Conservation (phyloP, 345 rosid genomes). For the Lenwebbia sp. region DNA sequence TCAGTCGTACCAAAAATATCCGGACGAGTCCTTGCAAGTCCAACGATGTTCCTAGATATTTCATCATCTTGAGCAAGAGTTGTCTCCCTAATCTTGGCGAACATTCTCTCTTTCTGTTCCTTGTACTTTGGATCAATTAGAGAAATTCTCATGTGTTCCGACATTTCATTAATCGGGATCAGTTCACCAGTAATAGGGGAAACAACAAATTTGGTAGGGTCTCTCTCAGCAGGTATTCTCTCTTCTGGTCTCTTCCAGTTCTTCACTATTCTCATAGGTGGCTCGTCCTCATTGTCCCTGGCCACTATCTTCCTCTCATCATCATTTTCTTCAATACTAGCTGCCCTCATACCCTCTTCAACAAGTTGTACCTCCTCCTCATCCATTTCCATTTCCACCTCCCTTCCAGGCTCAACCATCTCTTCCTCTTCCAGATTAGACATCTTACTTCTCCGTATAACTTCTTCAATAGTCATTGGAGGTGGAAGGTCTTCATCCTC, state of each 20-base stretch:
- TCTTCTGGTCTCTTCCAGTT: constrained; percentile 97
- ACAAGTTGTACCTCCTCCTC: constrained; percentile 89
- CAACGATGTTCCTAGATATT: constrained; percentile 79
- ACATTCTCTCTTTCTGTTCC: constrained; percentile 93
- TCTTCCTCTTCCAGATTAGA: constrained; percentile 61
- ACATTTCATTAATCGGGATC: constrained; percentile 84
- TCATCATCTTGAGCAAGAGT: constrained; percentile 92
- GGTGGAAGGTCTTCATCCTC: constrained; percentile 80
- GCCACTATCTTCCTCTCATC: constrained; percentile 18
- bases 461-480: constrained; percentile 86
- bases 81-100: constrained; percentile 86
- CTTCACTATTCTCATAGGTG: constrained; percentile 83
- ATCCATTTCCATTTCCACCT: constrained; percentile 94
- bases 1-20: constrained; percentile 94
- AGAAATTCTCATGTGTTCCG: constrained; percentile 87
- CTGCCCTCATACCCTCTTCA: constrained; percentile 77
- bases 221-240: constrained; percentile 71
- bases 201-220: constrained; percentile 63
- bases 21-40: constrained; percentile 79
- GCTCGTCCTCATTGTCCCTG: constrained; percentile 45
- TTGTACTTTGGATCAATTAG: constrained; percentile 90
- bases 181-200: constrained; percentile 88
- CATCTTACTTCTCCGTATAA: constrained; percentile 69
- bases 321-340: constrained; percentile 48
- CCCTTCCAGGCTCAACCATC: constrained; percentile 68